phyloP scores from a whole-genome alignment of 768 basidiomycete species.

The Tulasnella sp. region DNA sequence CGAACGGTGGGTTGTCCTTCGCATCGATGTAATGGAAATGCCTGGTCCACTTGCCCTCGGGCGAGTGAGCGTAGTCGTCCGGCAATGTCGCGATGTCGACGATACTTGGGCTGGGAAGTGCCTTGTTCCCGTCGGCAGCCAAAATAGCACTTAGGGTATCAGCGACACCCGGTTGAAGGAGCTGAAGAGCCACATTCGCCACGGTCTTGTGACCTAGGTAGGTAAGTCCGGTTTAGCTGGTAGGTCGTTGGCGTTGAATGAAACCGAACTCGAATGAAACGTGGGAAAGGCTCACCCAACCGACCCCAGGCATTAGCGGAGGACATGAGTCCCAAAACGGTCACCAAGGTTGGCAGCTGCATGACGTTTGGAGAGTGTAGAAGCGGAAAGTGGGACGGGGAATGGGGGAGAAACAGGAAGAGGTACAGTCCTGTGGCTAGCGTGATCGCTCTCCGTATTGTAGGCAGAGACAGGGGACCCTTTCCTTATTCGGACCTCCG shows the following conservation, averaged over 20 bases:
- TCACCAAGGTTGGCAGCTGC: not conserved
- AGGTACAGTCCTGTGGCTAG: not conserved
- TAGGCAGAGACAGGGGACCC: not conserved
- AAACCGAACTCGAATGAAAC: not conserved
- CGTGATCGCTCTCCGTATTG: not conserved
- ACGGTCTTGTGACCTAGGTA: not conserved
- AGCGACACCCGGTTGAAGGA: not conserved
- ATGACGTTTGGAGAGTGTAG: not conserved
- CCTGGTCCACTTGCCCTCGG: not conserved
- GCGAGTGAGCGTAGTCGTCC: not conserved
- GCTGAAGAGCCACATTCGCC: not conserved
- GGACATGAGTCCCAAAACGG: not conserved
- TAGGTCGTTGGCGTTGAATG: not conserved
- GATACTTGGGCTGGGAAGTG: not conserved
- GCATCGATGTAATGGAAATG: constrained; percentile 9
- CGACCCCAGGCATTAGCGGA: not conserved
- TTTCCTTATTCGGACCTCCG: not conserved
- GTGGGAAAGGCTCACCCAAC: not conserved
- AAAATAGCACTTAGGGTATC: not conserved
- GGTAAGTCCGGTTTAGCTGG: not conserved
- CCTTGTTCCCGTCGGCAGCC: not conserved
- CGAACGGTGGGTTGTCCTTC: not conserved
- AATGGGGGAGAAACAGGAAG: not conserved
- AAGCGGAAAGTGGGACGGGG: not conserved
- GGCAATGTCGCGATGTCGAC: constrained; percentile 7